Conservation (phyloP, 257 asterid species). For the Perilla frutescens region DNA sequence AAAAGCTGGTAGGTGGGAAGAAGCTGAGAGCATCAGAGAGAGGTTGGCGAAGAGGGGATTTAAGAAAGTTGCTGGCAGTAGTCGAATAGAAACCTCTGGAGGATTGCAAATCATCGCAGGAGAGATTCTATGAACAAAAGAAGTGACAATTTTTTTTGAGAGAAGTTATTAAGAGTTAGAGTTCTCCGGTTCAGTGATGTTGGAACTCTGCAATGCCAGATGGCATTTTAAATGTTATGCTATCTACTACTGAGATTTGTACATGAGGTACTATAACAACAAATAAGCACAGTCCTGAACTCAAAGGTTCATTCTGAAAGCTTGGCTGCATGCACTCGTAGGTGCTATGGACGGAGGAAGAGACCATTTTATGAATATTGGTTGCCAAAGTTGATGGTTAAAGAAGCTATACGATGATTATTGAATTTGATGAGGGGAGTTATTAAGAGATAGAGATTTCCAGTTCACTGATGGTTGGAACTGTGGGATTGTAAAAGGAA, state of each 20-base stretch:
- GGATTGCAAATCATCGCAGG: slow-evolving; percentile 43
- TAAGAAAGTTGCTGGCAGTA: slow-evolving; percentile 79
- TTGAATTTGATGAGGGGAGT: slow-evolving; percentile 40
- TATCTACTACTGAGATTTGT: not conserved
- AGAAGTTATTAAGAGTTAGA: slow-evolving; percentile 25
- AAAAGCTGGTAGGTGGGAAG: slow-evolving; percentile 82
- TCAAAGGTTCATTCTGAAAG: not conserved
- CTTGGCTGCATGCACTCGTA: not conserved
- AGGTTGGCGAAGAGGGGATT: slow-evolving; percentile 52
- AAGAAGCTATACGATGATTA: slow-evolving; percentile 30
- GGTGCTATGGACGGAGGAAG: not conserved
- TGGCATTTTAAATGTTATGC: not conserved
- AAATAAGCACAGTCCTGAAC: slow-evolving; percentile 10
- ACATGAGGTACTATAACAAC: not conserved
- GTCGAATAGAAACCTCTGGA: slow-evolving; percentile 65
- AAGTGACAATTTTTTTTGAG: slow-evolving; percentile 27
- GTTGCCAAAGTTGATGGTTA: slow-evolving; percentile 2
- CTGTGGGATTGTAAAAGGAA: slow-evolving; percentile 19
- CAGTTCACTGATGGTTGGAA: slow-evolving; percentile 9
- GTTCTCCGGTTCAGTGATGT: not conserved
- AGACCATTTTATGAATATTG: not conserved
- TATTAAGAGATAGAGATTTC: slow-evolving; percentile 12
- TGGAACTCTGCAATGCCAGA: slow-evolving; percentile 18
- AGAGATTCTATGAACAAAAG: slow-evolving; percentile 36
- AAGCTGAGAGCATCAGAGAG: slow-evolving; percentile 71